Conservation (phyloP, 345 rosid genomes). For the Citrus mangshanensis region DNA sequence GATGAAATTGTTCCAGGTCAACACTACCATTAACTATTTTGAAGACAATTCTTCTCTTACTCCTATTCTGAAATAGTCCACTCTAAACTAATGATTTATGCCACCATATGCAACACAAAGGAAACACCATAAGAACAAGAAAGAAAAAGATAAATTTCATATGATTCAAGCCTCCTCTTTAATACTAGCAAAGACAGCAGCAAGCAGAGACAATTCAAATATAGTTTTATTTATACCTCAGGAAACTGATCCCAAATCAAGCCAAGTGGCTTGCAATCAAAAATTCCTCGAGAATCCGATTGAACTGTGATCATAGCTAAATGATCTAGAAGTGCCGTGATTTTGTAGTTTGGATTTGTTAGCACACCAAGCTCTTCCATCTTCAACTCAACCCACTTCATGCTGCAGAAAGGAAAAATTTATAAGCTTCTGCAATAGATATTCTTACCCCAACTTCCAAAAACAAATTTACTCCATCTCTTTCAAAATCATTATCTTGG, state of each 20-base stretch:
- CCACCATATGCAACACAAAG: background rate
- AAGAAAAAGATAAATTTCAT: background rate
- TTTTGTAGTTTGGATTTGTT: constrained; percentile 79
- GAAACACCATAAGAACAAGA: background rate
- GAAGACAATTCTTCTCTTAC: background rate
- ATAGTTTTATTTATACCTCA: constrained; percentile 43
- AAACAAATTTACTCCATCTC: background rate
- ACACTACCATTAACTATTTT: background rate
- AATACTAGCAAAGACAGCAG: background rate
- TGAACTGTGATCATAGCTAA: constrained; percentile 94
- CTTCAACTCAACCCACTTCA: constrained; percentile 98
- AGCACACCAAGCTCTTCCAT: constrained; percentile 97
- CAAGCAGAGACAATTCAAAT: background rate
- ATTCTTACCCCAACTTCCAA: background rate
- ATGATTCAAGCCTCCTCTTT: background rate
- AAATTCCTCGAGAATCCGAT: constrained; percentile 76
- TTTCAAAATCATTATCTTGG: background rate
- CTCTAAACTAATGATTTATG: background rate
- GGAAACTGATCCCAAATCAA: constrained; percentile 88
- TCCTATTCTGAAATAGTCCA: background rate
- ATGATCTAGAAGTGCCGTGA: constrained; percentile 91
- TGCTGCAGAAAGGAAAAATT: constrained; percentile 42
- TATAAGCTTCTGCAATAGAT: background rate
- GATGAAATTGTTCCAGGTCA: background rate
- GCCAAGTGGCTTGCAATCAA: constrained; percentile 95